phyloP scores from a whole-genome alignment of 2,329 filamentous ascomycete genomes.

The Xylaria sp. region DNA sequence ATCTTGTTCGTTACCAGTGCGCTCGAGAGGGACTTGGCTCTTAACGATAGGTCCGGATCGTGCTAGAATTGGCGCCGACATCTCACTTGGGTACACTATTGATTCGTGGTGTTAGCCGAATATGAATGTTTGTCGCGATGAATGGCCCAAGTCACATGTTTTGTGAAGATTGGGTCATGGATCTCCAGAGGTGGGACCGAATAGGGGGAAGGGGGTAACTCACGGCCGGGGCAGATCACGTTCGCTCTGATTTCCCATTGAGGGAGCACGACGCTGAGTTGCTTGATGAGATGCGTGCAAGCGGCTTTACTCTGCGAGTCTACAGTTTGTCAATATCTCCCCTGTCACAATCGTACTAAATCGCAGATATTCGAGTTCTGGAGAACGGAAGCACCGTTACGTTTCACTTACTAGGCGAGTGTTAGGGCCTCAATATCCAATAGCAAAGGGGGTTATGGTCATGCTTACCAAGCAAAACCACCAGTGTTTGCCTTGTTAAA shows the following conservation, averaged over 20 bases:
- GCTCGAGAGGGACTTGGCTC: conserved; percentile 49
- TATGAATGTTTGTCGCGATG: not conserved
- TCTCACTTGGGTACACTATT: conserved; percentile 55
- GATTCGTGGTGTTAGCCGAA: not conserved
- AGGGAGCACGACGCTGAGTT: conserved; percentile 61
- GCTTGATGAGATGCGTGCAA: conserved; percentile 65
- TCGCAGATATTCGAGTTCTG: not conserved
- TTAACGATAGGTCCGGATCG: conserved; percentile 35
- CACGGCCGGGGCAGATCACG: conserved; percentile 45
- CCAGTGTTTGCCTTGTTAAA: conserved; percentile 69
- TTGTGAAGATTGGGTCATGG: not conserved
- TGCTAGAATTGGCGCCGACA: conserved; percentile 48
- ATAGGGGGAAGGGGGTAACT: conserved; percentile 26
- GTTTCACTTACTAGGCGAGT: conserved; percentile 12
- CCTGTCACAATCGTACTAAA: not conserved
- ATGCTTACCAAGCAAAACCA: conserved; percentile 56
- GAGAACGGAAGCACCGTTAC: not conserved
- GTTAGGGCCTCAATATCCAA: conserved; percentile 2
- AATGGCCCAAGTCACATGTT: not conserved
- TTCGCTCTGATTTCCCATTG: conserved; percentile 55
- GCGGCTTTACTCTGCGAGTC: conserved; percentile 72
- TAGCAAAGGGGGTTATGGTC: not conserved
- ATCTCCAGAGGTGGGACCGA: not conserved
- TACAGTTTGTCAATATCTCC: conserved; percentile 8
- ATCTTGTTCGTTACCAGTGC: conserved; percentile 56